Conservation (phyloP, 73 alveolate genomes). For the Uronychia setigera region DNA sequence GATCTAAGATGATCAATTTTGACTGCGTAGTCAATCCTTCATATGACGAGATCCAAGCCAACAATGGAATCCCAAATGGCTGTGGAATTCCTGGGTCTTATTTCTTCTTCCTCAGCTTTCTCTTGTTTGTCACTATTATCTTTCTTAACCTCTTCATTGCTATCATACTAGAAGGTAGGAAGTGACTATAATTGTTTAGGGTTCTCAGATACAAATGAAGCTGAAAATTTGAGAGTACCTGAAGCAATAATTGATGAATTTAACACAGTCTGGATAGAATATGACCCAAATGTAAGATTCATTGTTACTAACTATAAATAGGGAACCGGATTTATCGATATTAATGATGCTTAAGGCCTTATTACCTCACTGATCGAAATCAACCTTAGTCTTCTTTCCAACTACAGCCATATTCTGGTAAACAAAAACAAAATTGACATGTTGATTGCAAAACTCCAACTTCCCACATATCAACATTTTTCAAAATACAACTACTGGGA, state of each 20-base stretch:
- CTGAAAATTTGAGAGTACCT: conserved; percentile 1
- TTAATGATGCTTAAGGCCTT: neutral
- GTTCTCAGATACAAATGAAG: conserved; percentile 19
- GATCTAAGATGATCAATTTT: conserved; percentile 1
- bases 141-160: conserved; percentile 72
- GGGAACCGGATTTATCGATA: neutral
- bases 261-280: conserved; percentile 29
- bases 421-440: neutral
- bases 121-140: conserved; percentile 58
- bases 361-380: neutral
- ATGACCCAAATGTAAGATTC: conserved; percentile 33
- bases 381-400: neutral
- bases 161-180: conserved; percentile 58
- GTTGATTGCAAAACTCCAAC: neutral
- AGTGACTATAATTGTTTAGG: neutral
- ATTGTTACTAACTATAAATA: neutral
- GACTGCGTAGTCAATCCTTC: conserved; percentile 7
- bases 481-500: conserved; percentile 24
- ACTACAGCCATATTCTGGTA: neutral
- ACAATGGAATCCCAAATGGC: neutral
- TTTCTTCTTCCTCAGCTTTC: conserved; percentile 35
- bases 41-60: conserved; percentile 3
- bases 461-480: conserved; percentile 16
- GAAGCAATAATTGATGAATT: conserved; percentile 11
- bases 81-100: conserved; percentile 15